A percentile compares a stretch with the other conserved stretches of the same genome.
Conservation (phyloP, 257 asterid genomes). For the Salvia miltiorrhiza region DNA sequence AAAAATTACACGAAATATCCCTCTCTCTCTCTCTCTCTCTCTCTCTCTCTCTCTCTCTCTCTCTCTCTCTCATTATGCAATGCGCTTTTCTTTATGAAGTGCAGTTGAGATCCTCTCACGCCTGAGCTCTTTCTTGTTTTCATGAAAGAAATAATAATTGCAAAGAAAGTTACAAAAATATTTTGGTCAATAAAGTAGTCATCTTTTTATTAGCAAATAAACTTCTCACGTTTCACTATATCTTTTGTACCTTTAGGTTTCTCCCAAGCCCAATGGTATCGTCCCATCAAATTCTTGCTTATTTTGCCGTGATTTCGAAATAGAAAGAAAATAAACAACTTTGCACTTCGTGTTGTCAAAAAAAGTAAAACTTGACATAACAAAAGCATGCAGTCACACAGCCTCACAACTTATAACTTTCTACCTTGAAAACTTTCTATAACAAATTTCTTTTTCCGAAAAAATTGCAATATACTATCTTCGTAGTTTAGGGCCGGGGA, state of each 20-base stretch:
- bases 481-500: no score
- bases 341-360: neutral
- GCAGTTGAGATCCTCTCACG: no score
- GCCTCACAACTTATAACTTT: neutral
- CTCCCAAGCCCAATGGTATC: neutral
- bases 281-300: neutral
- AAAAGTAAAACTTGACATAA: neutral
- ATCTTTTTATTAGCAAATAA: neutral
- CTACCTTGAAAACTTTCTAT: neutral
- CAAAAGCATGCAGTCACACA: neutral
- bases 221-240: neutral
- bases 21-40: no score
- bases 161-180: neutral
- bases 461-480: no score
- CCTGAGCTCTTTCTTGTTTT: no score
- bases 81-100: no score
- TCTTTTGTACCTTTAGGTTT: neutral
- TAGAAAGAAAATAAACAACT: neutral
- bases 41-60: no score
- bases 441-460: no score
- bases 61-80: no score
- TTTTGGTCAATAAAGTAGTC: neutral
- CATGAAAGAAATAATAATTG: no score
- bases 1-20: no score
- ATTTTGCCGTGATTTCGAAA: neutral